Base-by-base conservation (phyloP, 495 filamentous ascomycete genomes). In the Talaromyces stipitatus region DNA sequence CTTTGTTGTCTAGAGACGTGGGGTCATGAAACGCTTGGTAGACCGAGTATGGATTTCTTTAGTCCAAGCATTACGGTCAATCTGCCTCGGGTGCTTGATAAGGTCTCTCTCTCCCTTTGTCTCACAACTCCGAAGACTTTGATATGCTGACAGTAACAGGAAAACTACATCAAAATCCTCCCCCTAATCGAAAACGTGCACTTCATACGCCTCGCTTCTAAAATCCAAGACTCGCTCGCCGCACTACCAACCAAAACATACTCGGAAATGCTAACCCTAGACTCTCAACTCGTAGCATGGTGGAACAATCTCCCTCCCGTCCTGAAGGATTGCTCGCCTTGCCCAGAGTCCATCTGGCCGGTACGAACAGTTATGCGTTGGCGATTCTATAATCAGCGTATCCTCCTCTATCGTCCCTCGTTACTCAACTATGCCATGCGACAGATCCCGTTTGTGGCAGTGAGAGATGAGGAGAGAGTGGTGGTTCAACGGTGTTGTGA, bases 1-100 rank as follows among this genome's bases (percentile, higher is more conserved):
- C 69, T 91, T 53, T 87, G 88, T 71, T 89, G 85, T 70, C 77
- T 92, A 57, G 88, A 92, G 70, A 87, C 87, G 1, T 92, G 87
- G 86, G 87, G 83, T 5, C 81, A 80, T 7, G 88, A 85, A 52
- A 91, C 87, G 18, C 79, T 88, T 51, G 88, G 88, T n/a, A 77
- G 88, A 36, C 88, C 87, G 1, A 89, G 85, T 16, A 82, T 92
- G 69, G 88, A 88, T 6, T 81, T 88, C 23, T 86, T 83, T 75
- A 83, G 86, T 3, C 84, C 85, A 2, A 83, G 83, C 14, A 86
- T 91, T 65, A 89, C 87, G 43, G 85, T 90, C 57, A 76, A 81
- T 14, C 72, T 79, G 2, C 87, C 87, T n/a, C 84, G 83, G 60
- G 81, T 36, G 66, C 65, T 36, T 75, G 75, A 58, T 78, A 72